phyloP scores from a whole-genome alignment of 2,329 filamentous ascomycete genomes.

The Claviceps sp. region DNA sequence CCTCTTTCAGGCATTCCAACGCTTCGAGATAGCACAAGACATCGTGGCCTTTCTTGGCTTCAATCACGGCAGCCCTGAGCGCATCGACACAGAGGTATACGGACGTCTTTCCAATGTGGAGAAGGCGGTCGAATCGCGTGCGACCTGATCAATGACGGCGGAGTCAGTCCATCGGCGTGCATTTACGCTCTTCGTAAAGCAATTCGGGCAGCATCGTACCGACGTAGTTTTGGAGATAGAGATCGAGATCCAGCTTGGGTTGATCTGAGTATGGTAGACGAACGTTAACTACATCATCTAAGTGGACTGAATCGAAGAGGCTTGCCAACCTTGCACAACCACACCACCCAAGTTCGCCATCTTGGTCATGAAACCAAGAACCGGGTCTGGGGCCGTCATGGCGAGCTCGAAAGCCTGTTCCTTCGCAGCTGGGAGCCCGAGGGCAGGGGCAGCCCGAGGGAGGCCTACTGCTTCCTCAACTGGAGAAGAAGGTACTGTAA shows the following conservation, averaged over 20 bases:
- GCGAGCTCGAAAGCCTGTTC: background rate
- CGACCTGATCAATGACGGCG: constrained; percentile 40
- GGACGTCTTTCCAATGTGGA: constrained; percentile 68
- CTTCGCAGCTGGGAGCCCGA: background rate
- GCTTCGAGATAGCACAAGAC: constrained; percentile 56
- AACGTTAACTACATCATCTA: background rate
- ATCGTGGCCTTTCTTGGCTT: constrained; percentile 67
- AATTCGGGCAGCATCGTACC: constrained; percentile 35
- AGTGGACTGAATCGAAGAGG: background rate
- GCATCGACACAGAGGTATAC: constrained; percentile 66
- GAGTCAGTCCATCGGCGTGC: background rate
- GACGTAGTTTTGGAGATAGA: constrained; percentile 79
- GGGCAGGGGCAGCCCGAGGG: background rate
- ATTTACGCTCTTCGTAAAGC: background rate
- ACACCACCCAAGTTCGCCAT: constrained; percentile 32
- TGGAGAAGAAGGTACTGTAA: background rate
- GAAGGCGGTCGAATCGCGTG: constrained; percentile 67
- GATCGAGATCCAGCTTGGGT: constrained; percentile 83
- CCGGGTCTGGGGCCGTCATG: constrained; percentile 23
- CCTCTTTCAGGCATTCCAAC: constrained; percentile 48
- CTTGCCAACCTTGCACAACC: constrained; percentile 32
- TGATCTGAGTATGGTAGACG: constrained; percentile 36
- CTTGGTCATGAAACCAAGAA: constrained; percentile 31
- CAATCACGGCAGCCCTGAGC: constrained; percentile 59
- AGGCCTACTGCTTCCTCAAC: background rate